Evolutionary conservation across 2,329 filamentous ascomycete genomes (phyloP).

Genomic region (Calycina marina): DNA sequence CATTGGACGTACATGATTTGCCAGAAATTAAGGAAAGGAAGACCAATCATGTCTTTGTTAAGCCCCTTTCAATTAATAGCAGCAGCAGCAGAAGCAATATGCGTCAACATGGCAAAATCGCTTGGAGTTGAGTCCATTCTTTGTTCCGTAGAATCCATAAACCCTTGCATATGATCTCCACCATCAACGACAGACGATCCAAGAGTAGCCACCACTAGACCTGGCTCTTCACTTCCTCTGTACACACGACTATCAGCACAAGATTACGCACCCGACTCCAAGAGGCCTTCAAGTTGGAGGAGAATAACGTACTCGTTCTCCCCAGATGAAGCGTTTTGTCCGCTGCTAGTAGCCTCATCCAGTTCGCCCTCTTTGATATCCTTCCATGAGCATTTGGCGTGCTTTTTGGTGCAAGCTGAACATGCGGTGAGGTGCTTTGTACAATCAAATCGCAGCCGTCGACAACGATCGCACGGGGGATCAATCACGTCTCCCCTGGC

Average conservation of each 20-base stretch:
- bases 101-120: conserved; percentile 11
- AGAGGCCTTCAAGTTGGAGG: not conserved
- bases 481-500: conserved; percentile 58
- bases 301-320: conserved; percentile 2
- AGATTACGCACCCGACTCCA: not conserved
- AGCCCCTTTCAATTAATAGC: too few species aligned
- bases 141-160: not conserved
- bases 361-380: conserved; percentile 61
- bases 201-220: not conserved
- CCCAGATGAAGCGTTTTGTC: not conserved
- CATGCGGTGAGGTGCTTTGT: conserved; percentile 79
- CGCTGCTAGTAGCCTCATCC: conserved; percentile 4
- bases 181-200: not conserved
- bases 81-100: conserved; percentile 15
- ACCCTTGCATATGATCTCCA: not conserved
- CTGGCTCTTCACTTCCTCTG: not conserved
- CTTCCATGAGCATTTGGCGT: conserved; percentile 78
- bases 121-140: conserved; percentile 3
- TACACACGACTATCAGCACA: not conserved
- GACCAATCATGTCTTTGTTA: too few species aligned
- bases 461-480: conserved; percentile 76
- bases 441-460: conserved; percentile 66
- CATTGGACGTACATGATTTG: too few species aligned
- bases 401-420: conserved; percentile 77
- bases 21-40: too few species aligned